A percentile compares a stretch with the other conserved stretches of the same genome.
phyloP scores from a whole-genome alignment of 2,329 filamentous ascomycete genomes.

The Akanthomyces lecanii region DNA sequence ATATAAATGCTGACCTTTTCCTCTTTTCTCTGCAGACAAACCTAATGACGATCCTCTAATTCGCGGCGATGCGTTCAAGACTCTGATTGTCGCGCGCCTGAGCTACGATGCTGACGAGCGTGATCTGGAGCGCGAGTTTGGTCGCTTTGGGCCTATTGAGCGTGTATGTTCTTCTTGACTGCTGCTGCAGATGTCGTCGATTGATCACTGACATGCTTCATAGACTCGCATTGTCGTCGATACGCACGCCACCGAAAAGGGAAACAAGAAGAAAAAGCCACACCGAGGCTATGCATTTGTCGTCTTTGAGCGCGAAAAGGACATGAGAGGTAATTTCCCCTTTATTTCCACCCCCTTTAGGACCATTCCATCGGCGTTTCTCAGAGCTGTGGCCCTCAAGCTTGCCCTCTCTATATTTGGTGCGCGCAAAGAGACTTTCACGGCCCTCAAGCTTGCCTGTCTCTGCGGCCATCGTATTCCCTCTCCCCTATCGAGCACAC shows the following conservation, averaged over 20 bases:
- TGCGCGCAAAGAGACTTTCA: constrained; percentile 42
- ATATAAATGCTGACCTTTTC: constrained; percentile 21
- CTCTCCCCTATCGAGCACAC: constrained; percentile 14
- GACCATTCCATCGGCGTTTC: constrained; percentile 25
- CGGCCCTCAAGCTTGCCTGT: constrained; percentile 57
- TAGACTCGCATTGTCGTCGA: constrained; percentile 87
- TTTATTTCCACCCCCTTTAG: constrained; percentile 33
- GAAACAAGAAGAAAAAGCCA: constrained; percentile 73
- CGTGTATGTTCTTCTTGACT: constrained; percentile 55
- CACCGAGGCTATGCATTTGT: constrained; percentile 94
- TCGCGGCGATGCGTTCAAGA: constrained; percentile 90
- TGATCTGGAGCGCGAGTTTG: constrained; percentile 90
- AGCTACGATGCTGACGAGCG: constrained; percentile 86
- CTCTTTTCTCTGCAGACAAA: constrained; percentile 54
- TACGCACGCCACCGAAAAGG: constrained; percentile 62
- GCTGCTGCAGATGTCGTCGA: neutral
- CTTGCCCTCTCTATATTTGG: constrained; percentile 34
- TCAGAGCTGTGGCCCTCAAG: constrained; percentile 41
- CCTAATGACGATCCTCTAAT: constrained; percentile 83
- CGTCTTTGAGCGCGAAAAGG: constrained; percentile 93
- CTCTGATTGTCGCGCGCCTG: constrained; percentile 84
- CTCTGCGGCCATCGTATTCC: constrained; percentile 33
- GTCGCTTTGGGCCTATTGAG: constrained; percentile 89
- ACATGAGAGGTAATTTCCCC: constrained; percentile 87
- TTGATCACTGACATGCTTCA: neutral